Conservation (phyloP, 495 filamentous ascomycete species). For the Neurospora cerealis region DNA sequence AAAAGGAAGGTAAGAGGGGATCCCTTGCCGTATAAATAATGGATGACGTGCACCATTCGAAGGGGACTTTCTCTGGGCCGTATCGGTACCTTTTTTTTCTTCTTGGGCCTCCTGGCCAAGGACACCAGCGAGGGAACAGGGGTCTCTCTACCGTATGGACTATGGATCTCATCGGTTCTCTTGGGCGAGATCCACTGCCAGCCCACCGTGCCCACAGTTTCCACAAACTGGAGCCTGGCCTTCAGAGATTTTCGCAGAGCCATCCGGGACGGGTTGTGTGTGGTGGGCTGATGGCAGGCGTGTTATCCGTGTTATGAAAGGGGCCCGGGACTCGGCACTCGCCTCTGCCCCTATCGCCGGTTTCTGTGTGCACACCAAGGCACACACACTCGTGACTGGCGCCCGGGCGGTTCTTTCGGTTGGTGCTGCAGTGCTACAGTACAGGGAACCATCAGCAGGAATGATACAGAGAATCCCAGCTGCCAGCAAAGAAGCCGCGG, state of each 20-base stretch:
- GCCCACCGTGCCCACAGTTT: not conserved
- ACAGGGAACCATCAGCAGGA: not conserved
- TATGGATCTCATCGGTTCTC: not conserved
- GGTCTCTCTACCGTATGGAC: not conserved
- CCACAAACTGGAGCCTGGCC: not conserved
- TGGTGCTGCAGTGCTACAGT: not conserved
- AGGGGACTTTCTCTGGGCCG: not conserved
- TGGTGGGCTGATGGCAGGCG: not conserved
- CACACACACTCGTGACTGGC: not conserved
- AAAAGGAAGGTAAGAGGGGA: not conserved
- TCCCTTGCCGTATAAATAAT: not conserved
- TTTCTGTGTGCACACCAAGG: not conserved
- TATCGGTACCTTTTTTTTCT: not conserved
- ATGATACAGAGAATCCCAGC: not conserved
- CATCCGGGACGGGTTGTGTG: not conserved
- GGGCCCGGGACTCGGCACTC: constrained; percentile 4
- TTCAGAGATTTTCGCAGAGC: not conserved
- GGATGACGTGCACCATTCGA: not conserved
- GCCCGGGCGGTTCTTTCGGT: not conserved
- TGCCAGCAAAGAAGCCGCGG: not conserved
- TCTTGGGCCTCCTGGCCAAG: not conserved
- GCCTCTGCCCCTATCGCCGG: not conserved
- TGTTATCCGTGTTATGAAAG: not conserved
- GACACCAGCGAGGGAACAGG: not conserved
- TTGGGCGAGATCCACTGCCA: not conserved